These are phyloP conservation scores for Adenanthera pavonina DNA, from an alignment of 306 rosid species.

Conservation along the genomic window DNA sequence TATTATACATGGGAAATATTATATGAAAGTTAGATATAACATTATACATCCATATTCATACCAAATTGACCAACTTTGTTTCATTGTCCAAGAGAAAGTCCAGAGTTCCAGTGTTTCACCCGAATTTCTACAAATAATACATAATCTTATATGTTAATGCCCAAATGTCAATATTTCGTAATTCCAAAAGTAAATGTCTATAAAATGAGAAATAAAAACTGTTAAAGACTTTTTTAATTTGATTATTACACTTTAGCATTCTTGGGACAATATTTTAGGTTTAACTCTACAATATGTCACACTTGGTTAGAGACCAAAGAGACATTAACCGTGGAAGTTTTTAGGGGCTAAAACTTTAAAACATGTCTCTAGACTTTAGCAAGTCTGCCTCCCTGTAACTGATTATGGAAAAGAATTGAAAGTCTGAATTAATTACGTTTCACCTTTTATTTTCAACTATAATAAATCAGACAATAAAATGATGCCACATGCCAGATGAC, in stretches of 20 bases:
- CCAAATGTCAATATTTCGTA: too few relatives aligned
- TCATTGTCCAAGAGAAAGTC: too few relatives aligned
- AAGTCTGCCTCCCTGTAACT: not conserved
- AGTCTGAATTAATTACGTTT: not conserved
- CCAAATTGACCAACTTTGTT: too few relatives aligned
- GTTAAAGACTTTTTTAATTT: not conserved
- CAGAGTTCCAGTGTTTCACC: too few relatives aligned
- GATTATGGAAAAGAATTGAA: not conserved
- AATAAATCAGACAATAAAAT: not conserved
- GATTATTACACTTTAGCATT: conserved; percentile 43
- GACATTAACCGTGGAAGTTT: conserved; percentile 50
- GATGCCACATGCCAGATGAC: not conserved
- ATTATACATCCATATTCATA: too few relatives aligned
- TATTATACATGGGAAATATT: too few relatives aligned
- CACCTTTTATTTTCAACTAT: not conserved
- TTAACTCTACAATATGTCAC: conserved; percentile 69
- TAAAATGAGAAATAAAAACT: too few relatives aligned
- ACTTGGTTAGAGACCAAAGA: conserved; percentile 54
- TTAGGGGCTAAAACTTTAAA: conserved; percentile 46
- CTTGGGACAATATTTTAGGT: conserved; percentile 55
- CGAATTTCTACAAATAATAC: too few relatives aligned
- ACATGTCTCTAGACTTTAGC: conserved; percentile 43
- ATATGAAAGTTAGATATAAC: too few relatives aligned
- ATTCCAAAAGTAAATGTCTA: too few relatives aligned
- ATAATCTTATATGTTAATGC: too few relatives aligned